These are phyloP conservation scores for Daldinia bambusicola DNA, from an alignment of 495 filamentous ascomycete genomes.

Conservation along the genomic window DNA sequence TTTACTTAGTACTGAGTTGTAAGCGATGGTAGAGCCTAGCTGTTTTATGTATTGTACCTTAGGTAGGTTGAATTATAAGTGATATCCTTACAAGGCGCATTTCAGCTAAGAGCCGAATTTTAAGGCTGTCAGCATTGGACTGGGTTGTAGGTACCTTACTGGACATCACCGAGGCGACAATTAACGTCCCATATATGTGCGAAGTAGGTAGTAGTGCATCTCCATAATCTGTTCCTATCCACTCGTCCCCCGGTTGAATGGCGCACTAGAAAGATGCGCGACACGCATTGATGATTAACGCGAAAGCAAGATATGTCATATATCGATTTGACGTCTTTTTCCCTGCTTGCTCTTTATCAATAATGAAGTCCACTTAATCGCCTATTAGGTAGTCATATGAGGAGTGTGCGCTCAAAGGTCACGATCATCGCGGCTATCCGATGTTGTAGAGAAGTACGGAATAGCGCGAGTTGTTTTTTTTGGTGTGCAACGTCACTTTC, in stretches of 20 bases:
- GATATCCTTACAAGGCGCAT: not conserved
- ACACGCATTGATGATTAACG: constrained; percentile 1
- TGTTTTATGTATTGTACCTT: too few species aligned
- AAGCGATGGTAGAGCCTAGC: not conserved
- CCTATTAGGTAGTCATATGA: not conserved
- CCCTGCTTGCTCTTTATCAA: not conserved
- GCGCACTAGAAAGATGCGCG: not conserved
- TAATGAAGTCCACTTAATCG: not conserved
- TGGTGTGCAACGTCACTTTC: constrained; percentile 34
- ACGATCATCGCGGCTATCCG: not conserved
- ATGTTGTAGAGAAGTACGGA: not conserved
- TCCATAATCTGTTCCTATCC: not conserved
- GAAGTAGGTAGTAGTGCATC: not conserved
- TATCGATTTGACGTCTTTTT: not conserved
- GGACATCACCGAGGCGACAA: constrained; percentile 4
- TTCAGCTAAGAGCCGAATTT: constrained; percentile 1
- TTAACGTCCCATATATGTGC: not conserved
- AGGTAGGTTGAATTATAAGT: not conserved
- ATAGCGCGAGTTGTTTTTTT: too few species aligned
- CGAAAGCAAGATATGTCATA: not conserved
- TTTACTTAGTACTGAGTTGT: not conserved
- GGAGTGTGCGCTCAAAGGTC: not conserved
- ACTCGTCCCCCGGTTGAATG: not conserved
- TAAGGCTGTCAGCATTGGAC: not conserved
- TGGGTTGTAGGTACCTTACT: not conserved